A percentile compares a stretch with the other conserved stretches of the same genome.
Conservation (phyloP, 169 alveolate species). For the Plasmodium cynomolgi region DNA sequence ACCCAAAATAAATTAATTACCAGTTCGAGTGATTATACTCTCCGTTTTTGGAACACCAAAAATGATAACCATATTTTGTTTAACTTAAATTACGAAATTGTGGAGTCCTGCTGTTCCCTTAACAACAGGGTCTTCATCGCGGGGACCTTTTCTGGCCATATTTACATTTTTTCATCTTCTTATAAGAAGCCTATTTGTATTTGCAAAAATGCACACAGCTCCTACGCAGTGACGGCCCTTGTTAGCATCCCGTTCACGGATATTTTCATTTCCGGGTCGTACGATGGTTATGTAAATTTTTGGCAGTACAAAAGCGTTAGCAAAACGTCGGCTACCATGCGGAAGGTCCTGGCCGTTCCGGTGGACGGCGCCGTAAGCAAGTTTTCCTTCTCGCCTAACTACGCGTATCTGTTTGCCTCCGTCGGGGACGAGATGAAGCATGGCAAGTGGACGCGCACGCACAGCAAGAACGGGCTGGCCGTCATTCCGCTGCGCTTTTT, state of each 20-base stretch:
- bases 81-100: slow-evolving; percentile 61
- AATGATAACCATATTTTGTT: slow-evolving; percentile 69
- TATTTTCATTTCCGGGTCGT: slow-evolving; percentile 60
- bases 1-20: slow-evolving; percentile 49
- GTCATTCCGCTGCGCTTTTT: slow-evolving; percentile 50
- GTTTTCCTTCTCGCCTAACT: slow-evolving; percentile 62
- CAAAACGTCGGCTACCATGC: slow-evolving; percentile 42
- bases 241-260: slow-evolving; percentile 53
- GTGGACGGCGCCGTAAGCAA: slow-evolving; percentile 41
- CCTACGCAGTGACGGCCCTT: slow-evolving; percentile 40
- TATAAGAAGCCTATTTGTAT: slow-evolving; percentile 63
- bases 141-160: slow-evolving; percentile 63
- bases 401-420: slow-evolving; percentile 41
- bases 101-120: slow-evolving; percentile 68
- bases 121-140: slow-evolving; percentile 57
- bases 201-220: slow-evolving; percentile 55
- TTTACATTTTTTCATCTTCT: slow-evolving; percentile 56
- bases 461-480: slow-evolving; percentile 46
- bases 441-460: slow-evolving; percentile 50
- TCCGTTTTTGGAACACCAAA: slow-evolving; percentile 70
- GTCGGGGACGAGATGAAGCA: slow-evolving; percentile 68
- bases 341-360: slow-evolving; percentile 43
- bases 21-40: slow-evolving; percentile 54
- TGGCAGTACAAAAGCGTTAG: slow-evolving; percentile 54
- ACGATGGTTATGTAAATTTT: slow-evolving; percentile 67